Evolutionary conservation across 768 basidiomycete species (phyloP).

Genomic region (Trametes cubensis): DNA sequence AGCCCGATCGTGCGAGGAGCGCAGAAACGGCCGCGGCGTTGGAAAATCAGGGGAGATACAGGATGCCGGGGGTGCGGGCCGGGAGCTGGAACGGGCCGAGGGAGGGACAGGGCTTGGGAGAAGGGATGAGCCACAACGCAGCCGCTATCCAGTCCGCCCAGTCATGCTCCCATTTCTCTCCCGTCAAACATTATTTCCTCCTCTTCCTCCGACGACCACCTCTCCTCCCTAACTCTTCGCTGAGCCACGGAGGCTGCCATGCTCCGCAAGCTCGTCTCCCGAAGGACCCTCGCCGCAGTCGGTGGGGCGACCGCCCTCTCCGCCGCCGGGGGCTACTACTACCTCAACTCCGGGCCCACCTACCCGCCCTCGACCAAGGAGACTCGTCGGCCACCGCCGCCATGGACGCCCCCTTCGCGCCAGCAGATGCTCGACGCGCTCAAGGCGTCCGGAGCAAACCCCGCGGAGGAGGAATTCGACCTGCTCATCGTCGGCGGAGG

Average conservation of each 20-base stretch:
- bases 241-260: slow-evolving; percentile 20
- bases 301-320: slow-evolving; percentile 55
- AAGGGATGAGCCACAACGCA: slow-evolving; percentile 7
- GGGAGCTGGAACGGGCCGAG: slow-evolving; percentile 6
- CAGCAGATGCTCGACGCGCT: slow-evolving; percentile 66
- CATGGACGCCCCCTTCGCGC: slow-evolving; percentile 77
- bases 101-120: slow-evolving; percentile 1
- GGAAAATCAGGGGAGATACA: background rate
- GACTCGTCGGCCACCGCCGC: slow-evolving; percentile 70
- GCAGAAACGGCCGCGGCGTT: slow-evolving; percentile 4
- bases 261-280: slow-evolving; percentile 43
- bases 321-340: slow-evolving; percentile 66
- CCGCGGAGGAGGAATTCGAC: slow-evolving; percentile 63
- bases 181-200: background rate
- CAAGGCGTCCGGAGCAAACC: slow-evolving; percentile 49
- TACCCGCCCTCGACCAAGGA: slow-evolving; percentile 66
- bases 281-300: slow-evolving; percentile 55
- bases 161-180: background rate
- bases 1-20: background rate
- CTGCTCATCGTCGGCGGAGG: slow-evolving; percentile 89
- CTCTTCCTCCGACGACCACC: background rate
- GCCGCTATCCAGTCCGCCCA: background rate
- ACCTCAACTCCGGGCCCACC: slow-evolving; percentile 72
- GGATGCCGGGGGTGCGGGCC: slow-evolving; percentile 12
- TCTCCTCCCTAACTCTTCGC: slow-evolving; percentile 8